phyloP scores from a whole-genome alignment of 1,139 yeast genomes.

The Torulaspora pretoriensis region DNA sequence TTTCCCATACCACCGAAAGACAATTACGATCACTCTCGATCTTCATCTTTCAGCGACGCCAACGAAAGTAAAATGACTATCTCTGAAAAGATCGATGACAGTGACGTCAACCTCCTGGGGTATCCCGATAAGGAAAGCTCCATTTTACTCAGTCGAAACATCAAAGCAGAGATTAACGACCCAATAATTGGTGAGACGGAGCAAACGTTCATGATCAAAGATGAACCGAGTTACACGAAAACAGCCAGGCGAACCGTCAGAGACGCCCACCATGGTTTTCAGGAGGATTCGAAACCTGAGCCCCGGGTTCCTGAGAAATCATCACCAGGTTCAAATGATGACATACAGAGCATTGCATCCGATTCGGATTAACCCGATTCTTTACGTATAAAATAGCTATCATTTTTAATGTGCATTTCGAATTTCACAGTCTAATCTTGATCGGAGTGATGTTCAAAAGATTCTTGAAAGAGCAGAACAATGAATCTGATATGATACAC shows the following conservation, averaged over 20 bases:
- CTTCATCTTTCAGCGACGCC: background rate
- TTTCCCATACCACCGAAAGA: background rate
- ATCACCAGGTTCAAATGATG: background rate
- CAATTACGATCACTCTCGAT: background rate
- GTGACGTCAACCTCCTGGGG: conserved; percentile 22
- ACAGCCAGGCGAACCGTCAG: background rate
- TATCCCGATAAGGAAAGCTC: conserved; percentile 1
- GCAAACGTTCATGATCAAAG: background rate
- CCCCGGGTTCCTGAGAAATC: background rate
- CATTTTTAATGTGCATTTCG: conserved; percentile 1
- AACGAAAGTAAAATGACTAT: conserved; percentile 9
- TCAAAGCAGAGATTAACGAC: conserved; percentile 14
- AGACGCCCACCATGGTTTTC: background rate
- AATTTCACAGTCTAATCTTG: background rate
- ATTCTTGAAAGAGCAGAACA: background rate
- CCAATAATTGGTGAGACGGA: background rate
- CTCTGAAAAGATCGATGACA: conserved; percentile 19
- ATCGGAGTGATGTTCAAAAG: background rate
- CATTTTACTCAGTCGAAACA: conserved; percentile 10
- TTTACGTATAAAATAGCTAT: background rate
- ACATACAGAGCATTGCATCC: conserved; percentile 3
- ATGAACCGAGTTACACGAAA: background rate
- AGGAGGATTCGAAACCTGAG: background rate
- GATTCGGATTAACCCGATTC: background rate
- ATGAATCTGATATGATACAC: conserved; percentile 2